phyloP scores from a whole-genome alignment of 78 protist species.

The Dictyostelium firmibasis region DNA sequence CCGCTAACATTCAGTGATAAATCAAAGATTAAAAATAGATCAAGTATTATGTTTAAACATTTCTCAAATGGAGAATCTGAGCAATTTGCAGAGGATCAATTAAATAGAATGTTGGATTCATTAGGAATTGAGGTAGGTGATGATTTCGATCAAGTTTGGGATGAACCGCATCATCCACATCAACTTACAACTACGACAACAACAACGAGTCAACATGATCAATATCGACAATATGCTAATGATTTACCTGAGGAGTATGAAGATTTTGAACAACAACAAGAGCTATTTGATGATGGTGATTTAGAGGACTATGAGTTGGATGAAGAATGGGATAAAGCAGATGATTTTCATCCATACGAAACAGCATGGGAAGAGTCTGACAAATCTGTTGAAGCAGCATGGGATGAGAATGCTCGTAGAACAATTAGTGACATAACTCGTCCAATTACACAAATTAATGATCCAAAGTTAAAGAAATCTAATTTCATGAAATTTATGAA shows the following conservation, averaged over 20 bases:
- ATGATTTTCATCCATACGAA: conserved; percentile 38
- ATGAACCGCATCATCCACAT: not conserved
- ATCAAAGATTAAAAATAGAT: conserved; percentile 34
- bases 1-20: conserved; percentile 16
- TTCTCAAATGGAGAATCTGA: not conserved
- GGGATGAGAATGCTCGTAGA: conserved; percentile 61
- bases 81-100: conserved; percentile 25
- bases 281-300: not conserved
- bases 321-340: not conserved
- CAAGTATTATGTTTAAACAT: conserved; percentile 41
- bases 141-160: conserved; percentile 29
- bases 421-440: conserved; percentile 36
- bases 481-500: conserved; percentile 78
- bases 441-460: conserved; percentile 67
- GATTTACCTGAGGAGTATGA: conserved; percentile 12
- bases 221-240: not conserved
- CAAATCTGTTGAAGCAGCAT: conserved; percentile 40
- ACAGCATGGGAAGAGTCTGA: conserved; percentile 44
- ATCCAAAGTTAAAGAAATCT: conserved; percentile 70
- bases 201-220: not conserved
- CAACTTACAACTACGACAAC: not conserved
- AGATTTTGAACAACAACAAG: conserved; percentile 10
- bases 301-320: conserved; percentile 13
- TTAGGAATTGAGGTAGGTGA: conserved; percentile 24
- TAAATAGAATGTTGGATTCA: conserved; percentile 43